Conservation (phyloP, 768 basidiomycete genomes). For the Lentinula boryana region DNA sequence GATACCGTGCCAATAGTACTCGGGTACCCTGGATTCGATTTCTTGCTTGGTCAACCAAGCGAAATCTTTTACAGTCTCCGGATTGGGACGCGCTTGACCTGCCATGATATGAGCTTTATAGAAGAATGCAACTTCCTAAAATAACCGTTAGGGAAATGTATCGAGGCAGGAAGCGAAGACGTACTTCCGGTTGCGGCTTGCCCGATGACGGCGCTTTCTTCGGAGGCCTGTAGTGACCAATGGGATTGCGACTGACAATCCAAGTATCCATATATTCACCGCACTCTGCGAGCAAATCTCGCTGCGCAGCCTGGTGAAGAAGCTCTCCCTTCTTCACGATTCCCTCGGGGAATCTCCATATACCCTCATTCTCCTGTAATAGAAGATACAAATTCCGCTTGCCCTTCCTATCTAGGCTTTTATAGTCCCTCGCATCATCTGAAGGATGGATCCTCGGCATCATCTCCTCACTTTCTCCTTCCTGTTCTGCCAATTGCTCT, state of each 20-base stretch:
- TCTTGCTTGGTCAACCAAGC: conserved; percentile 96
- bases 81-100: conserved; percentile 66
- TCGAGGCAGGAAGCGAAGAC: conserved; percentile 9
- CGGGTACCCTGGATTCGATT: conserved; percentile 62
- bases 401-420: conserved; percentile 76
- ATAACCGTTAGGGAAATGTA: not conserved
- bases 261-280: conserved; percentile 88
- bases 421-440: conserved; percentile 54
- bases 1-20: conserved; percentile 68
- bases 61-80: conserved; percentile 60
- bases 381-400: conserved; percentile 89
- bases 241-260: conserved; percentile 87
- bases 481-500: conserved; percentile 49
- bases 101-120: conserved; percentile 92
- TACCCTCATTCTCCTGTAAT: conserved; percentile 45
- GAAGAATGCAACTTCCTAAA: conserved; percentile 76
- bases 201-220: conserved; percentile 19
- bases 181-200: conserved; percentile 30
- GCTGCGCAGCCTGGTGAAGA: conserved; percentile 76
- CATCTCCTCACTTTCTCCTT: conserved; percentile 58
- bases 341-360: conserved; percentile 83
- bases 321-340: conserved; percentile 56
- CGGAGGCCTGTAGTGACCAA: conserved; percentile 66
- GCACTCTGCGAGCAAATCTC: conserved; percentile 64
- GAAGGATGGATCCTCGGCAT: conserved; percentile 56